A percentile compares a stretch with the other conserved stretches of the same genome.
These are phyloP conservation scores for Hyaloperonospora brassicae DNA, from an alignment of 352 stramenopile species.

Conservation along the genomic window DNA sequence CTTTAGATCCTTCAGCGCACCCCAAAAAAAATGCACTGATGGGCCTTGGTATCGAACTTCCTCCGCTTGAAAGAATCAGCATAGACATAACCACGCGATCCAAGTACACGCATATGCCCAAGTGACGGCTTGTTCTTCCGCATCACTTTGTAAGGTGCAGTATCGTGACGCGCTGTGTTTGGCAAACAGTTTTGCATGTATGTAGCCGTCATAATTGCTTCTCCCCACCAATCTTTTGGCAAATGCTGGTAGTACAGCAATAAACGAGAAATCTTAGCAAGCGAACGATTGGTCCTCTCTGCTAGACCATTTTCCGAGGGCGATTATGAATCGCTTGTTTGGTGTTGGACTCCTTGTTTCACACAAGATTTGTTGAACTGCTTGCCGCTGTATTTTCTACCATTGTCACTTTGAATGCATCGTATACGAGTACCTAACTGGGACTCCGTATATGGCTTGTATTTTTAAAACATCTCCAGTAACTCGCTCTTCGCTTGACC, in stretches of 20 bases:
- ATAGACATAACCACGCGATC: constrained; percentile 9
- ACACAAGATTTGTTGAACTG: not conserved
- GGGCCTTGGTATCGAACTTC: constrained; percentile 16
- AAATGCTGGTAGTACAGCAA: constrained; percentile 13
- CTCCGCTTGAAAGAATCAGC: constrained; percentile 13
- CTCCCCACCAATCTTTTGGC: constrained; percentile 13
- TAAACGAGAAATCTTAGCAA: constrained; percentile 9
- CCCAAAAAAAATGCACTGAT: constrained; percentile 14
- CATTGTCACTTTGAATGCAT: not conserved
- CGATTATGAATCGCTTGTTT: not conserved
- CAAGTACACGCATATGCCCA: constrained; percentile 16
- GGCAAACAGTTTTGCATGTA: constrained; percentile 13
- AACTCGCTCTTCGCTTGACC: not conserved
- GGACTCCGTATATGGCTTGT: not conserved
- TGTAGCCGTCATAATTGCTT: constrained; percentile 14
- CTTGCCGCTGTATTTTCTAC: not conserved
- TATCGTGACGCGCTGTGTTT: constrained; percentile 7
- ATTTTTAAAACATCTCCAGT: not conserved
- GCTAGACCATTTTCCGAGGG: constrained; percentile 10
- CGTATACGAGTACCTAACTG: not conserved
- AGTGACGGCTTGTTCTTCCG: constrained; percentile 8
- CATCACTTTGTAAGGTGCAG: constrained; percentile 11
- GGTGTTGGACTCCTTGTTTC: not conserved
- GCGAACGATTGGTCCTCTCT: constrained; percentile 14
- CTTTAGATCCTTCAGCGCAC: constrained; percentile 11